Evolutionary conservation across 257 asterid species (phyloP).

Genomic region (Anisodus acutangulus): DNA sequence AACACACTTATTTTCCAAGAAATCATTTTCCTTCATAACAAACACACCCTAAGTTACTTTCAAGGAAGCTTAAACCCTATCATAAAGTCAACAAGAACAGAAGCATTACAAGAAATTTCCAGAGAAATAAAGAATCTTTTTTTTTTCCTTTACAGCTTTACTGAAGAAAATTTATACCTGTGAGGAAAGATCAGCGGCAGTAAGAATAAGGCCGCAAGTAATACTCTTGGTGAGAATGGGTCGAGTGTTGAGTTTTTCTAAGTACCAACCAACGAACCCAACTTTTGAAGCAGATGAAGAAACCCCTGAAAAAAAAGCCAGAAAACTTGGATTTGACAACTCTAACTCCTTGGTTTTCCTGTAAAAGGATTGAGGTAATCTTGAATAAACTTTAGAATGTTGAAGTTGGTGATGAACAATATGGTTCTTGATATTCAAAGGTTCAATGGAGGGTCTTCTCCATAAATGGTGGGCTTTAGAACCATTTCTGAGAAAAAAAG

Average conservation of each 20-base stretch:
- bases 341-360: slow-evolving; percentile 41
- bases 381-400: slow-evolving; percentile 45
- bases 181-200: slow-evolving; percentile 83
- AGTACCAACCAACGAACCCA: slow-evolving; percentile 70
- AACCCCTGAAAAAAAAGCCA: slow-evolving; percentile 35
- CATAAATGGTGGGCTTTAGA: slow-evolving; percentile 13
- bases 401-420: slow-evolving; percentile 35
- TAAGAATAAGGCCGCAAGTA: slow-evolving; percentile 71
- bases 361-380: slow-evolving; percentile 40
- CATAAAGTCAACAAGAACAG: not conserved
- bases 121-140: not conserved
- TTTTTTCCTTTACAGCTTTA: not conserved
- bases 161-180: slow-evolving; percentile 54
- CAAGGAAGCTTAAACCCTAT: not conserved
- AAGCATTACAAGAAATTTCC: not conserved
- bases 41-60: too few species aligned
- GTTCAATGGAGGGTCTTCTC: slow-evolving; percentile 25
- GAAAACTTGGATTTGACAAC: slow-evolving; percentile 33
- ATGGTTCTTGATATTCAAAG: slow-evolving; percentile 33
- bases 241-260: slow-evolving; percentile 56
- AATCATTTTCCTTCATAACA: too few species aligned
- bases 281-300: slow-evolving; percentile 44
- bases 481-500: slow-evolving; percentile 20
- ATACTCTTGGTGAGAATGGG: slow-evolving; percentile 81
- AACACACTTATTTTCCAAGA: too few species aligned